phyloP scores from a whole-genome alignment of 2,329 filamentous ascomycete species.

The Penicillium thymicola region DNA sequence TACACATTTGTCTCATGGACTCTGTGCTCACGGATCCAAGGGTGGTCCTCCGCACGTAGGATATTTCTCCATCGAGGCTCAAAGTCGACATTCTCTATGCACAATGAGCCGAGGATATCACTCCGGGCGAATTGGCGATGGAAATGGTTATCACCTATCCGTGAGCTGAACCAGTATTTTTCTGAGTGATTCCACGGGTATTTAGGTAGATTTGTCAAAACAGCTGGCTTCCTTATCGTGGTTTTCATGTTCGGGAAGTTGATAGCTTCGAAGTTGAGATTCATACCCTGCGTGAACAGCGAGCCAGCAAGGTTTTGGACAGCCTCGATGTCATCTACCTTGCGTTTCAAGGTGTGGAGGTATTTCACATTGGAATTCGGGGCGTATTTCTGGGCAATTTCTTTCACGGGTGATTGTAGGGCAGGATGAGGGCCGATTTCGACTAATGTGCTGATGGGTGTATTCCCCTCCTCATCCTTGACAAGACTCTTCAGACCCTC shows the following conservation, averaged over 20 bases:
- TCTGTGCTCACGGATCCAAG: slow-evolving; percentile 22
- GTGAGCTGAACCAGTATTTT: slow-evolving; percentile 19
- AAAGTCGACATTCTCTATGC: slow-evolving; percentile 19
- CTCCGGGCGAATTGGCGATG: slow-evolving; percentile 16
- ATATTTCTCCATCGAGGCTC: slow-evolving; percentile 25
- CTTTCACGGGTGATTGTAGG: slow-evolving; percentile 17
- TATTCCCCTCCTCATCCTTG: neutral
- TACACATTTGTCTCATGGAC: slow-evolving; percentile 22
- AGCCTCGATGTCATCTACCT: slow-evolving; percentile 14
- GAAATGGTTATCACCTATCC: slow-evolving; percentile 15
- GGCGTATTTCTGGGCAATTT: slow-evolving; percentile 12
- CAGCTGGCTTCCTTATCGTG: slow-evolving; percentile 6
- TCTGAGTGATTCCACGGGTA: slow-evolving; percentile 25
- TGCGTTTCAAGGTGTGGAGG: slow-evolving; percentile 18
- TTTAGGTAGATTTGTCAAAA: slow-evolving; percentile 20
- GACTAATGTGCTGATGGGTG: slow-evolving; percentile 13
- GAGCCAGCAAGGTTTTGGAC: slow-evolving; percentile 18
- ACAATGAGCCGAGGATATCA: slow-evolving; percentile 20
- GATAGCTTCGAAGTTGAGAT: slow-evolving; percentile 18
- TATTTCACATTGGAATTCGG: slow-evolving; percentile 14
- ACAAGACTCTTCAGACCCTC: slow-evolving; percentile 18
- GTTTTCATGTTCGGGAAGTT: slow-evolving; percentile 16
- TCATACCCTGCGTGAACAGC: slow-evolving; percentile 18
- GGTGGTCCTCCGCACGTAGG: slow-evolving; percentile 22
- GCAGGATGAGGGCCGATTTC: slow-evolving; percentile 24